Conservation (phyloP, 208 protist genomes). For the Leptomonas pyrrhocoris region DNA sequence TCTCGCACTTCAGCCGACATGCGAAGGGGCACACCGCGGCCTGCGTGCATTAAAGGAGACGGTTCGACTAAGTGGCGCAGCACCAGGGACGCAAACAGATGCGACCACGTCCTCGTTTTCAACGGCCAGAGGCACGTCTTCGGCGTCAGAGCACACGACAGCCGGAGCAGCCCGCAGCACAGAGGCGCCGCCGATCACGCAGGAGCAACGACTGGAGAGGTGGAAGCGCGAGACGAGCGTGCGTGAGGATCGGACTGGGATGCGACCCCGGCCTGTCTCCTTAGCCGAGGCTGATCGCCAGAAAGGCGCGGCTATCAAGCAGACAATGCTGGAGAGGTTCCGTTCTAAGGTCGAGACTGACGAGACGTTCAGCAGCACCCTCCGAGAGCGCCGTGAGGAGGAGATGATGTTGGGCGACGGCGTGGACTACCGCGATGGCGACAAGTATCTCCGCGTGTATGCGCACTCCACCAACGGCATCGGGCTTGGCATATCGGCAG, state of each 20-base stretch:
- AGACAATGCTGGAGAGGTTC: constrained; percentile 55
- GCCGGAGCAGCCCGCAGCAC: background rate
- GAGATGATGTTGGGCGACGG: constrained; percentile 49
- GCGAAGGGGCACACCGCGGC: constrained; percentile 41
- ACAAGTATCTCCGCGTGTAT: constrained; percentile 43
- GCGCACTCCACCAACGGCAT: constrained; percentile 70
- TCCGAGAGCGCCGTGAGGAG: constrained; percentile 40
- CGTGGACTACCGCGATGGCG: constrained; percentile 66
- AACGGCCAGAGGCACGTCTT: background rate
- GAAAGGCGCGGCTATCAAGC: constrained; percentile 47
- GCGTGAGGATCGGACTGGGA: constrained; percentile 47
- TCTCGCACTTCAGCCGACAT: constrained; percentile 55
- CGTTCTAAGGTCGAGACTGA: constrained; percentile 54
- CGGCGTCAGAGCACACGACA: background rate
- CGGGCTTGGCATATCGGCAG: constrained; percentile 71
- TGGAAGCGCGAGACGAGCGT: constrained; percentile 57
- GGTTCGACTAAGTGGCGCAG: constrained; percentile 6
- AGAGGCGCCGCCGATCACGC: constrained; percentile 20
- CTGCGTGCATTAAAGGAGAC: constrained; percentile 48
- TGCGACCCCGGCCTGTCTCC: constrained; percentile 41
- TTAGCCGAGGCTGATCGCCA: constrained; percentile 53
- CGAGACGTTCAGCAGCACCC: constrained; percentile 27
- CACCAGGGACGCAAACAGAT: background rate
- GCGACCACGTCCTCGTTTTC: background rate
- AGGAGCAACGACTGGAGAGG: constrained; percentile 32